A percentile compares a stretch with the other conserved stretches of the same genome.
Conservation (phyloP, 2,329 filamentous ascomycete genomes). For the Neophaeococcomyces mojaviensis region DNA sequence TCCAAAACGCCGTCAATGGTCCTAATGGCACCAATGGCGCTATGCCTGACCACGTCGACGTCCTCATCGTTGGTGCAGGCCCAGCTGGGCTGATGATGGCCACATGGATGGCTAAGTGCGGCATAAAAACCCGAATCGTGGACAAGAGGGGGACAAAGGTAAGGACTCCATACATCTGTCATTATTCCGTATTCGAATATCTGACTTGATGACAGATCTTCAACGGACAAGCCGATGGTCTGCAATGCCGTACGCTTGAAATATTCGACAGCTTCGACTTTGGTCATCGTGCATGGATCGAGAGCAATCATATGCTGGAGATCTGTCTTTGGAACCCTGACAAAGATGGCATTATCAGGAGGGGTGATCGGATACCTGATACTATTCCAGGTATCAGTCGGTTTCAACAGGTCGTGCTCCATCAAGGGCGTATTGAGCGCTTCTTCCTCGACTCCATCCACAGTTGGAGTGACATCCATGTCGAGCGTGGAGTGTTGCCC, state of each 20-base stretch:
- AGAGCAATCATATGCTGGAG: constrained; percentile 63
- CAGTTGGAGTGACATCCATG: constrained; percentile 35
- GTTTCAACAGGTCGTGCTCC: constrained; percentile 60
- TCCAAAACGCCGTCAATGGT: too few relatives aligned
- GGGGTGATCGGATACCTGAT: constrained; percentile 57
- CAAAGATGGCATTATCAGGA: too few relatives aligned
- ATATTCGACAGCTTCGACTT: constrained; percentile 69
- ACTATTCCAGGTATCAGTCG: constrained; percentile 54
- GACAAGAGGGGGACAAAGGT: constrained; percentile 35
- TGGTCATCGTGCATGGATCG: constrained; percentile 56
- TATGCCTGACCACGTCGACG: constrained; percentile 37
- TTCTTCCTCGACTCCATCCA: constrained; percentile 56
- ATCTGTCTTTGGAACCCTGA: constrained; percentile 56
- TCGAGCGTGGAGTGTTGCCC: constrained; percentile 57
- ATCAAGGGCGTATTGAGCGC: constrained; percentile 63
- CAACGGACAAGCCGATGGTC: constrained; percentile 45
- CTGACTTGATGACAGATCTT: constrained; percentile 16
- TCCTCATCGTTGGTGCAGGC: constrained; percentile 45
- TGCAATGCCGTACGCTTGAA: constrained; percentile 61
- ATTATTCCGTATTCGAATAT: constrained; percentile 14
- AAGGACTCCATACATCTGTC: constrained; percentile 4
- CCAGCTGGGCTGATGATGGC: constrained; percentile 44
- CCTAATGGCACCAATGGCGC: too few relatives aligned
- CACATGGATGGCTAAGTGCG: constrained; percentile 43
- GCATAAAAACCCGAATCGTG: constrained; percentile 43